Evolutionary conservation across 2,329 filamentous ascomycete genomes (phyloP), one percentile per base, ranked within the genome.

Genomic region (Ophiostoma sp.): DNA sequence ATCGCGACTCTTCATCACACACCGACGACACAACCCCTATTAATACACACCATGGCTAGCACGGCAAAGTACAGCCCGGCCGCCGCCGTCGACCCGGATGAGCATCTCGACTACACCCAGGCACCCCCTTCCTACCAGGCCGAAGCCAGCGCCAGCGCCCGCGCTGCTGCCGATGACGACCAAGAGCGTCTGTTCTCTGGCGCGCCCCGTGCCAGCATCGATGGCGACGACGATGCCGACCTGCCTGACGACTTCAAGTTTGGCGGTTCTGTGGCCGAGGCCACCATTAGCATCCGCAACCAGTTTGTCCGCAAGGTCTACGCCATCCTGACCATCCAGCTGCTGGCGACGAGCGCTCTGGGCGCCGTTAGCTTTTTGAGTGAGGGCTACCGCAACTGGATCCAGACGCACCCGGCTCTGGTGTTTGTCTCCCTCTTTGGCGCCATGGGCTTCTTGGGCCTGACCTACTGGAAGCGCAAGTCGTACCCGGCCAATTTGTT

Each of bases 201-300:
- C 66, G 89, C 87, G 61, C 90, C 93, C 70, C 90, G 95, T 78
- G 88, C 87, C 80, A 95, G 95, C 82, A 90, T 95, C 80, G 95
- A 98, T 42, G 31, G n/a, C 25, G 70, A 98, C 28, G 73, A 28
- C n/a, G 70, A 74, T 19, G 39, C 36, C 83, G 97, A 98, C 80
- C 81, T 98, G 61, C 95, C 95, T 1, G 95, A 98, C 85, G 95
- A 98, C 83, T 98, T 98, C 90, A 98, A 98, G 93, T 98, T 97
- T 80, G 96, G 95, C 78, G 95, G 94, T 75, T 94, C 92, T 22
- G 95, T 98, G 74, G 92, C 95, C 77, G 96, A 98, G 85, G 95
- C 93, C 64, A 97, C 95, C 25, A 87, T 98, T 80, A 94, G 97
- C 79, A 97, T 99, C 81, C 93, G 95, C 78, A 97, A 98, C 90